These are phyloP conservation scores for Trichoderma breve DNA, from an alignment of 2,329 filamentous ascomycete genomes.

Conservation along the genomic window DNA sequence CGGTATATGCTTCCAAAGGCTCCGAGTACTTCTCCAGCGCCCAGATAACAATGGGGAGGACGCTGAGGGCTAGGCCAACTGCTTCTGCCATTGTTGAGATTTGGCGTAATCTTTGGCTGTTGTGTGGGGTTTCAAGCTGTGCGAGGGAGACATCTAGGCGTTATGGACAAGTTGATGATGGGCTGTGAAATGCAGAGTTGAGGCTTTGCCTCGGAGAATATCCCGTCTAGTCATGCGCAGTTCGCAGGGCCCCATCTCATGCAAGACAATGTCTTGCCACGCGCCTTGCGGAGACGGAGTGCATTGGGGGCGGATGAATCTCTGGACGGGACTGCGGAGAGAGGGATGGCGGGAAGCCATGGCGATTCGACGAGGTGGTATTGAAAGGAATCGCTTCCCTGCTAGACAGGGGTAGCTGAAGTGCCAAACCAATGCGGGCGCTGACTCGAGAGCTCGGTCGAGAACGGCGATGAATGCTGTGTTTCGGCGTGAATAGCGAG, in stretches of 20 bases:
- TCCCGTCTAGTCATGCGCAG: background rate
- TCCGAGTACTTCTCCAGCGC: conserved; percentile 17
- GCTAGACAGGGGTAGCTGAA: background rate
- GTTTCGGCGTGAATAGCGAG: background rate
- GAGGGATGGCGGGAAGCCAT: background rate
- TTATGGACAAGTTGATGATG: background rate
- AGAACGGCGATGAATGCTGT: background rate
- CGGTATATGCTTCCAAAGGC: conserved; percentile 10
- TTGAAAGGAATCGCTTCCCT: conserved; percentile 8
- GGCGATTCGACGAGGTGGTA: background rate
- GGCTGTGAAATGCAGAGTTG: background rate
- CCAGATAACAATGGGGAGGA: conserved; percentile 17
- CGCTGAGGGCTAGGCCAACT: conserved; percentile 3
- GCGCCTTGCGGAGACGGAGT: background rate
- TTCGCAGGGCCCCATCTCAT: background rate
- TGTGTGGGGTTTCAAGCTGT: background rate
- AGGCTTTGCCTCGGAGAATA: background rate
- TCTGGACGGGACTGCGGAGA: background rate
- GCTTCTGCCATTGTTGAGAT: conserved; percentile 3
- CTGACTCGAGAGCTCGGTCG: background rate
- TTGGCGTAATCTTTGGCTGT: background rate
- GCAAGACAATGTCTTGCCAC: background rate
- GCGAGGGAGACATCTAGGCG: background rate
- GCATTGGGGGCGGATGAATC: background rate
- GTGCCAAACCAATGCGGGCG: background rate